Evolutionary conservation across 345 rosid genomes (phyloP).

Genomic region (Eucalyptus cloeziana): DNA sequence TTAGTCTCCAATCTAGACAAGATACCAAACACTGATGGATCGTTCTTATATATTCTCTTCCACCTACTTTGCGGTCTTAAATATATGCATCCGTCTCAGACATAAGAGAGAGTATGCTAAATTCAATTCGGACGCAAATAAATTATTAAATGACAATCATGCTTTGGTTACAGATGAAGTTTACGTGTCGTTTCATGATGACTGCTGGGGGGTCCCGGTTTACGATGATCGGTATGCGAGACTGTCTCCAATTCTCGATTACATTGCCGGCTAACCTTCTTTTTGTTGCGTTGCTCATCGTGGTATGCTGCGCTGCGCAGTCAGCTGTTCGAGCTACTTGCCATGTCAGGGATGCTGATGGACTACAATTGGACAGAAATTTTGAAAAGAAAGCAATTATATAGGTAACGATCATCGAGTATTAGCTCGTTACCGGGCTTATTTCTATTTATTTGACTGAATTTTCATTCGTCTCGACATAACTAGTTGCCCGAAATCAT

Average conservation of each 20-base stretch:
- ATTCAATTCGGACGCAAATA: neutral
- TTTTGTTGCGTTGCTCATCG: neutral
- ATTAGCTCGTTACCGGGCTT: neutral
- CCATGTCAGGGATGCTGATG: constrained; percentile 91
- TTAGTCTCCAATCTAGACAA: neutral
- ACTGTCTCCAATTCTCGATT: neutral
- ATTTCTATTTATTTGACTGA: neutral
- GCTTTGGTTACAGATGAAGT: constrained; percentile 43
- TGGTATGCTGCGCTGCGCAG: constrained; percentile 15
- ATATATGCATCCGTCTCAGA: neutral
- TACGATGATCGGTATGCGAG: constrained; percentile 80
- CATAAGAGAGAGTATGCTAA: neutral
- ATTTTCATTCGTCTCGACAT: neutral
- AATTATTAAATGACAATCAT: neutral
- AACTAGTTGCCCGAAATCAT: neutral
- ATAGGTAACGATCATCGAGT: constrained; percentile 26
- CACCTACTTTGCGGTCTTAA: neutral
- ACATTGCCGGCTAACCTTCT: neutral
- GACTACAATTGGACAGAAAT: constrained; percentile 98
- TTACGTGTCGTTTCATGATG: constrained; percentile 89
- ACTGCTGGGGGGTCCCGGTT: constrained; percentile 92
- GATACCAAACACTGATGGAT: neutral
- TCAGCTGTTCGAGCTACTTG: constrained; percentile 80
- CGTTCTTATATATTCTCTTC: neutral
- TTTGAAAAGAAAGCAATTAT: constrained; percentile 52